A percentile compares a stretch with the other conserved stretches of the same genome.
Conservation (phyloP, 768 basidiomycete species). For the Kwoniella dendrophila region DNA sequence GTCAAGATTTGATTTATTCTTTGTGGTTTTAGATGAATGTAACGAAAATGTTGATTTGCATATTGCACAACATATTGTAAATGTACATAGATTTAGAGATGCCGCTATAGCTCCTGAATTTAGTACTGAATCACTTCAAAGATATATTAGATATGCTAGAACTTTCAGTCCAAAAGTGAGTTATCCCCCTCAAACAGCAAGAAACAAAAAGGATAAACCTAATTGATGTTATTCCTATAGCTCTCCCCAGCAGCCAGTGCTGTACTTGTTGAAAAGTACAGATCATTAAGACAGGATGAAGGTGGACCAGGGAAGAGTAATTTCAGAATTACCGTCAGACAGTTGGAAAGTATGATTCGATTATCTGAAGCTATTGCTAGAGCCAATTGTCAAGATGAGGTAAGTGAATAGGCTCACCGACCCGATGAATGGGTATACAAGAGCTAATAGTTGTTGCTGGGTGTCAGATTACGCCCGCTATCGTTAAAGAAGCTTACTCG, state of each 20-base stretch:
- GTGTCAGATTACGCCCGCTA: slow-evolving; percentile 80
- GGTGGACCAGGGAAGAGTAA: slow-evolving; percentile 82
- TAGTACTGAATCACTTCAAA: slow-evolving; percentile 90
- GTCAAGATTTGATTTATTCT: slow-evolving; percentile 98
- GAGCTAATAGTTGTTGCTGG: slow-evolving; percentile 1
- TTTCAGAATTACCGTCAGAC: slow-evolving; percentile 96
- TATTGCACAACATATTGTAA: slow-evolving; percentile 95
- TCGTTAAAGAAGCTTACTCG: slow-evolving; percentile 93
- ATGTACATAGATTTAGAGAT: slow-evolving; percentile 93
- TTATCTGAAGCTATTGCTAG: slow-evolving; percentile 95
- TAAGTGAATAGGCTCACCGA: slow-evolving; percentile 57
- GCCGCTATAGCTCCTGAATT: slow-evolving; percentile 95
- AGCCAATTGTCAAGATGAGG: slow-evolving; percentile 93
- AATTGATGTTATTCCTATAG: slow-evolving; percentile 58
- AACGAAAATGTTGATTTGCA: slow-evolving; percentile 88
- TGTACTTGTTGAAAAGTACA: slow-evolving; percentile 91
- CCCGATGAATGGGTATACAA: too few species aligned
- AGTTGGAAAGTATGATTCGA: slow-evolving; percentile 97
- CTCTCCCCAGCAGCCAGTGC: slow-evolving; percentile 90
- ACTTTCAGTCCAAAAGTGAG: slow-evolving; percentile 95
- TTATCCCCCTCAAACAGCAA: background rate
- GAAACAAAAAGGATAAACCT: background rate
- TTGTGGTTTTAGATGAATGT: slow-evolving; percentile 96
- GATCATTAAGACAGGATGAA: slow-evolving; percentile 88
- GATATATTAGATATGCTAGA: slow-evolving; percentile 94